phyloP scores from a whole-genome alignment of 495 filamentous ascomycete genomes.

The Cercophora newfieldiana region DNA sequence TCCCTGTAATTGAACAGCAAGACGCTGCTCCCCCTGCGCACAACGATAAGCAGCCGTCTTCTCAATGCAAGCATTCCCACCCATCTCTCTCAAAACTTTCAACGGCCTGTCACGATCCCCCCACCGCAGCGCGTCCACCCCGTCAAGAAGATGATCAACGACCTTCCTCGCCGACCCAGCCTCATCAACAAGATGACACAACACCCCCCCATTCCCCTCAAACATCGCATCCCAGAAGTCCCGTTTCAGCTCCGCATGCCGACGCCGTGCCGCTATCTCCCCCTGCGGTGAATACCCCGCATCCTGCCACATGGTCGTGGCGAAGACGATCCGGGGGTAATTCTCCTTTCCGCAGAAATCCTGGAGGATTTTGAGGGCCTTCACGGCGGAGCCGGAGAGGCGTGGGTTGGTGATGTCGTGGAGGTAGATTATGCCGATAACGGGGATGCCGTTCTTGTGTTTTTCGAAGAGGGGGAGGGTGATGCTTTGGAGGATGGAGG shows the following conservation, averaged over 20 bases:
- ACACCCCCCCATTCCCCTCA: background rate
- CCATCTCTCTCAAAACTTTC: background rate
- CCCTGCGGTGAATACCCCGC: background rate
- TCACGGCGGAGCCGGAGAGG: background rate
- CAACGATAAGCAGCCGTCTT: background rate
- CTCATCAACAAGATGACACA: background rate
- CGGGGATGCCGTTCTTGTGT: background rate
- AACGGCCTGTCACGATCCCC: background rate
- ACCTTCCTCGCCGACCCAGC: background rate
- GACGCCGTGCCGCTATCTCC: background rate
- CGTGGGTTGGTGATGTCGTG: conserved; percentile 3
- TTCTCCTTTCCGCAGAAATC: background rate
- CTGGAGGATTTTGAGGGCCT: background rate
- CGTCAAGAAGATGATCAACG: background rate
- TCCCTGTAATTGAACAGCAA: background rate
- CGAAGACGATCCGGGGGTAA: background rate
- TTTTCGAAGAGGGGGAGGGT: background rate
- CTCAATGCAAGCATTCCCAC: background rate
- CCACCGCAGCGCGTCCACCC: background rate
- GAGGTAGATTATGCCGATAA: background rate
- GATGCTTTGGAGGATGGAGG: background rate
- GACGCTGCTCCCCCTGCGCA: background rate
- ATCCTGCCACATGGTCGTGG: conserved; percentile 6
- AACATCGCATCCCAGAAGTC: conserved; percentile 2
- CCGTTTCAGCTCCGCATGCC: background rate